Base-by-base conservation (phyloP, 2,329 filamentous ascomycete genomes). In the Aureobasidium sp. region DNA sequence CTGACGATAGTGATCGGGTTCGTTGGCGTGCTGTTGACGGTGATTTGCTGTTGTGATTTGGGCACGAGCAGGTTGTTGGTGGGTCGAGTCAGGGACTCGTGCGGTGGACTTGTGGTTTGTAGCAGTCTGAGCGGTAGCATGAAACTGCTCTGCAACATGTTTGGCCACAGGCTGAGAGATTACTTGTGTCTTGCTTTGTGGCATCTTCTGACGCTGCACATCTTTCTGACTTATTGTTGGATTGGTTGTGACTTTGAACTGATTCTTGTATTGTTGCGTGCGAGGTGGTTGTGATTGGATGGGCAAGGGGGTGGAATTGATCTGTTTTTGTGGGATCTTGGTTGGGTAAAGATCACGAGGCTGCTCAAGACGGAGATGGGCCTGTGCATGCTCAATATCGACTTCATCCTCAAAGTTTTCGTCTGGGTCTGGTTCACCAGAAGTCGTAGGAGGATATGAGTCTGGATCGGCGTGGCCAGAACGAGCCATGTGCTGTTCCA, bases 401-500 rank as follows among this genome's bases (percentile, higher is more conserved):
- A 5, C 29, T 45, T 36, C 54, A 21, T 47, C 21, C 10, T 50
- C 45, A 29, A 8, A 29, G 16, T 41, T 9, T 3, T 59, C 44
- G 6, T 49, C 6, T 13, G 29, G 25, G 13, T 59, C 57, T 48
- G 53, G 51, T 9, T 51, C 49, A 34, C 73, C 73, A 37, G 72
- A 70, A 10, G 73, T 74, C 2, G 73, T 75, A 32, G 68, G 67
- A 21, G 73, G 73, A 57, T 75, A 75, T n/a, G 73, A 74, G 39
- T 62, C 29, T 5, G 25, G 4, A 29, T 32, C 44, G 11, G 1
- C 14, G 21, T 29, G 16, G 10, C 16, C n/a, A 25, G 30, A 8
- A 27, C 16, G 50, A 37, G n/a, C 13, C 14, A n/a, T 25, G 14
- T 54, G 5, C 5, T n/a, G 36, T 5, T 36, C 0, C 39, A 57